Conservation (phyloP, 2,329 filamentous ascomycete species). For the Diaporthe citriasiana region DNA sequence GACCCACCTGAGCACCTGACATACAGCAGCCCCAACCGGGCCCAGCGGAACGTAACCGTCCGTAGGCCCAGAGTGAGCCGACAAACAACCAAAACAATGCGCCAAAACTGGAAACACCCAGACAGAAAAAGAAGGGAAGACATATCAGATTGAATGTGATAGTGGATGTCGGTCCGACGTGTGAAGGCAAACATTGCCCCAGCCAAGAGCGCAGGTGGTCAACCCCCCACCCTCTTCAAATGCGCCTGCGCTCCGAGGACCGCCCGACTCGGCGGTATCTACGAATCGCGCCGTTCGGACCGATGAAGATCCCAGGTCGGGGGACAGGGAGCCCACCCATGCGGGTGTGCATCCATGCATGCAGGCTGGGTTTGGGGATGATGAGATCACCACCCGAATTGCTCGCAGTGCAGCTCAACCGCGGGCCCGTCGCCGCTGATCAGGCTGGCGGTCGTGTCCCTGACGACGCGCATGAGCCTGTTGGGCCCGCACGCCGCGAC, state of each 20-base stretch:
- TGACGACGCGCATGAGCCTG: constrained; percentile 59
- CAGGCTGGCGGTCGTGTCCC: constrained; percentile 59
- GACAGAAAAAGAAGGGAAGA: not conserved
- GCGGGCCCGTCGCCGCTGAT: constrained; percentile 61
- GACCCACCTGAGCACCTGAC: constrained; percentile 7
- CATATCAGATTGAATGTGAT: not conserved
- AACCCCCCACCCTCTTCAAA: not conserved
- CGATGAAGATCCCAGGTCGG: not conserved
- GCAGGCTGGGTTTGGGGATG: not conserved
- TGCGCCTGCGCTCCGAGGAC: not conserved
- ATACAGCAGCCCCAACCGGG: not conserved
- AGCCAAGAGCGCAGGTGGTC: not conserved
- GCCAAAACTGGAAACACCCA: not conserved
- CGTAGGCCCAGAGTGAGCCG: not conserved
- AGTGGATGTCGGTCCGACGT: constrained; percentile 1
- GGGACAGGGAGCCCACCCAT: not conserved
- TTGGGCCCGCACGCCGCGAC: constrained; percentile 65
- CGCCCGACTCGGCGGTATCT: not conserved
- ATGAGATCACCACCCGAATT: constrained; percentile 59
- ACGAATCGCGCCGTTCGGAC: not conserved
- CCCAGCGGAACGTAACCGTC: constrained; percentile 10
- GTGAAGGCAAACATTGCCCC: not conserved
- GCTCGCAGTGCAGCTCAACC: constrained; percentile 66
- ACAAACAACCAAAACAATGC: constrained; percentile 1
- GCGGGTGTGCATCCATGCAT: not conserved